Evolutionary conservation across 352 stramenopile genomes (phyloP), one percentile per base, ranked within the genome.

Genomic region (Phytopythium oedochilum): DNA sequence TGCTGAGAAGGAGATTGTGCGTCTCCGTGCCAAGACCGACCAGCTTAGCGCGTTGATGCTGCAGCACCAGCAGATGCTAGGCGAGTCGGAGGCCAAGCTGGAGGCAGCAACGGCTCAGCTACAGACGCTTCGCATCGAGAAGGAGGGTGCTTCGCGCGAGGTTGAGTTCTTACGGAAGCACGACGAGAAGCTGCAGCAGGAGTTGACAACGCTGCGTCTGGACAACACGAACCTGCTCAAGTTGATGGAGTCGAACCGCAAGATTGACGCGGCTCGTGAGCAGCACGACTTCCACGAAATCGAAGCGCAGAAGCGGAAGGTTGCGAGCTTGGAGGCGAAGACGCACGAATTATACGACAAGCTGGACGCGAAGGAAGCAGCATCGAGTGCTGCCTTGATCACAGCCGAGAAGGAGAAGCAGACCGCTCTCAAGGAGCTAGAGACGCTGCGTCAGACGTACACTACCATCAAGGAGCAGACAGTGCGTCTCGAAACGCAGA

Each of bases 211-310:
- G 2, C 20, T 89, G 58, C 78, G 82, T 26, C 55, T 83, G 26
- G 82, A 90, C 56, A 88, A 88, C 52, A 88, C 79, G n/a, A 89
- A 88, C 47, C 55, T 90, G 31, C 68, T 92, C 10, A 88, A 90
- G 55, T 64, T 90, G 8, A 88, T 92, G 82, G 82, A 92, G 26
- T 81, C 75, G 3, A 81, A 70, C 9, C 75, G 79, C n/a, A 70
- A 76, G 20, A 88, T 88, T 55, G 83, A 95, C 31, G 64, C 64
- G 51, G 62, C 70, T 0, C 72, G 77, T 18, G 83, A 88, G 48
- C 76, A 88, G 45, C 69, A 75, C 34, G 71, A 88, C 36, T 75
- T 60, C 6, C 64, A 71, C 22, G 78, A 90, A 17, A 63, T 68
- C 15, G 68, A 83, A 6, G 57, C 62, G 3, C 63, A 89, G 11